Base-by-base conservation (phyloP, 1,284 basidiomycete species). In the Ganoderma boninense region DNA sequence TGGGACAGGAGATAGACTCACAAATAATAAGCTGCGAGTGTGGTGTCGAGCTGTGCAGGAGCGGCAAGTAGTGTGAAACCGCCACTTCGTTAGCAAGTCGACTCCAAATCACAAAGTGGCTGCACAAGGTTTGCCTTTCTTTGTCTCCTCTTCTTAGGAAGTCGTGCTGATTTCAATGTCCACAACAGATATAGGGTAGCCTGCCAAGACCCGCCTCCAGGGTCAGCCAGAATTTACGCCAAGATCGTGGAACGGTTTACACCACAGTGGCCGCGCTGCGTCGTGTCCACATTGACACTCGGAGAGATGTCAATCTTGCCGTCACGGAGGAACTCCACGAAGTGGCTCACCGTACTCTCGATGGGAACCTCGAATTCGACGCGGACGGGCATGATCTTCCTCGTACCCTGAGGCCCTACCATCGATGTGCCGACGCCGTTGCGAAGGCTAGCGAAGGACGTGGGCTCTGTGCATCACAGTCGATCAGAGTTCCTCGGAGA, bases 21-120 rank as follows among this genome's bases (percentile, higher is more conserved):
- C 76, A 85, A 86, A 76, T 92, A 86, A 76, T 92, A 92, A 26
- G 85, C 88, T 13, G 85, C 78, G 44, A 92, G 82, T 16, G 89
- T 81, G 49, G 89, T 81, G 18, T 81, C 81, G 26, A 87, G 82
- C 71, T 89, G 84, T n/a, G 82, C 78, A 20, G 81, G 79, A 2
- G 81, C 77, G 5, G 78, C 76, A 38, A 85, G 78, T 10, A 85
- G 84, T 82, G 26, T 40, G 35, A n/a, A 62, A 38, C 52, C 1
- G 62, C 78, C 16, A 35, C 14, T n/a, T 10, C 43, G 43, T 6
- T 8, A 42, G 18, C 16, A 54, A 23, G 13, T 26, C 23, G 3
- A 14, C 4, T 52, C 11, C 52, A 18, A 8, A 59, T 29, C 16
- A 52, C 4, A 7, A 2, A 26, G 11, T 35, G 38, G 6, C 8